Percentiles rank a stretch among this genome's conserved stretches.
Conservation (phyloP, 2,329 filamentous ascomycete genomes). For the Nannizziopsis barbatae region DNA sequence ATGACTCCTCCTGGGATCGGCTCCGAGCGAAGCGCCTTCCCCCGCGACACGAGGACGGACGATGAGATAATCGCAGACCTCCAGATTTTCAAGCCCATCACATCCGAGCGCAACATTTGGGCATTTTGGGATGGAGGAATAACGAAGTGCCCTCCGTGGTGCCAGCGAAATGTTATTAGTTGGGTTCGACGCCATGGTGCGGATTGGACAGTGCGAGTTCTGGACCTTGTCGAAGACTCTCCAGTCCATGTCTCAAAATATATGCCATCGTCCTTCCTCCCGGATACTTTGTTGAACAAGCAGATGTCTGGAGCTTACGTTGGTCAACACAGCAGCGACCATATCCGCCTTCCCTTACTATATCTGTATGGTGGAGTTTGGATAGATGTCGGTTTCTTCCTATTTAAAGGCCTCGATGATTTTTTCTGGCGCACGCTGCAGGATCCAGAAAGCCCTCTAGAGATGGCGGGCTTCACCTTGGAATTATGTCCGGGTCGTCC, state of each 20-base stretch:
- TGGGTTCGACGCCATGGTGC: conserved; percentile 33
- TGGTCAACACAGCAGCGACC: conserved; percentile 39
- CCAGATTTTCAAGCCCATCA: conserved; percentile 19
- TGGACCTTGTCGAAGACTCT: conserved; percentile 30
- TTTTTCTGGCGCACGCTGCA: conserved; percentile 32
- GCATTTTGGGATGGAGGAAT: conserved; percentile 33
- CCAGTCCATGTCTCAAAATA: conserved; percentile 32
- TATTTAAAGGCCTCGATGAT: conserved; percentile 30
- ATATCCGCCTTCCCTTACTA: conserved; percentile 37
- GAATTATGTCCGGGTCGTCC: background rate
- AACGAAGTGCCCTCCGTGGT: conserved; percentile 29
- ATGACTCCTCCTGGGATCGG: background rate
- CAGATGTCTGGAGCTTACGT: conserved; percentile 37
- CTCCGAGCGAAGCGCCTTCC: background rate
- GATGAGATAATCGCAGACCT: conserved; percentile 6
- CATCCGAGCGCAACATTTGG: conserved; percentile 33
- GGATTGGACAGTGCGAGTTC: conserved; percentile 34
- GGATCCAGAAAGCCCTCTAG: conserved; percentile 28
- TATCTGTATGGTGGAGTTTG: conserved; percentile 32
- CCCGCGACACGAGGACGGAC: background rate
- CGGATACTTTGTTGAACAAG: conserved; percentile 34
- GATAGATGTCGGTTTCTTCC: conserved; percentile 34
- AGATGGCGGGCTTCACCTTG: conserved; percentile 21
- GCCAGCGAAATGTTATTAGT: conserved; percentile 31
- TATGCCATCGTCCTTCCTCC: conserved; percentile 27